Evolutionary conservation across 2,329 filamentous ascomycete genomes (phyloP).

Genomic region (Capronia epimyces): DNA sequence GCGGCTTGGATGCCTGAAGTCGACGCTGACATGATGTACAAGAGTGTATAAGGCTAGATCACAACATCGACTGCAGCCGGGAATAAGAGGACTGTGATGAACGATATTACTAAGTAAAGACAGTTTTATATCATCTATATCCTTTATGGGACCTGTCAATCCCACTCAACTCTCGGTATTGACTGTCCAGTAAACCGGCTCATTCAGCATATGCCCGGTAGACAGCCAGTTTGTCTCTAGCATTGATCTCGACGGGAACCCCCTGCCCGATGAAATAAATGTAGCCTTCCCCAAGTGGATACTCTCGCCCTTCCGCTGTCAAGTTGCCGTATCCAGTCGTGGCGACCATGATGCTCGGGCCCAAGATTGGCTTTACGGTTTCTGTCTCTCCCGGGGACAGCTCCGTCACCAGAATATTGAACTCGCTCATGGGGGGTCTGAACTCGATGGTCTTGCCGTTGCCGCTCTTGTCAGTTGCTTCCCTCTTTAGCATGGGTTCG

Average conservation of each 20-base stretch:
- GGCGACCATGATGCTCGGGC: slow-evolving; percentile 60
- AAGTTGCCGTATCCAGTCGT: slow-evolving; percentile 56
- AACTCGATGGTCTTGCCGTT: slow-evolving; percentile 60
- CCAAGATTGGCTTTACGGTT: slow-evolving; percentile 49
- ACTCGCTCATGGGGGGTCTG: slow-evolving; percentile 64
- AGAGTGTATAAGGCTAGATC: no score
- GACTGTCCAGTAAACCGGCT: no score
- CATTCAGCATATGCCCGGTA: slow-evolving; percentile 45
- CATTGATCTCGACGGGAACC: slow-evolving; percentile 42
- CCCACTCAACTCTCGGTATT: no score
- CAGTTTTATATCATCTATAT: no score
- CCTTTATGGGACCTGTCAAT: no score
- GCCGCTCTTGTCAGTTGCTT: slow-evolving; percentile 48
- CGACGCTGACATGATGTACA: no score
- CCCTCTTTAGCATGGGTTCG: slow-evolving; percentile 52
- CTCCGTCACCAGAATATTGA: slow-evolving; percentile 59
- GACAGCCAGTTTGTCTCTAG: slow-evolving; percentile 40
- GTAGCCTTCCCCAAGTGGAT: slow-evolving; percentile 56
- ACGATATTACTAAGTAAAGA: no score
- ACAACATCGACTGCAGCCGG: no score
- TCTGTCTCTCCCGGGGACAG: slow-evolving; percentile 57
- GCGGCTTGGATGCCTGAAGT: no score
- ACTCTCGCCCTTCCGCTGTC: slow-evolving; percentile 49
- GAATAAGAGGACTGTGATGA: no score
- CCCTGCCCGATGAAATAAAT: slow-evolving; percentile 64